phyloP scores from a whole-genome alignment of 2,329 filamentous ascomycete species.

The Tolypocladium nubicola region DNA sequence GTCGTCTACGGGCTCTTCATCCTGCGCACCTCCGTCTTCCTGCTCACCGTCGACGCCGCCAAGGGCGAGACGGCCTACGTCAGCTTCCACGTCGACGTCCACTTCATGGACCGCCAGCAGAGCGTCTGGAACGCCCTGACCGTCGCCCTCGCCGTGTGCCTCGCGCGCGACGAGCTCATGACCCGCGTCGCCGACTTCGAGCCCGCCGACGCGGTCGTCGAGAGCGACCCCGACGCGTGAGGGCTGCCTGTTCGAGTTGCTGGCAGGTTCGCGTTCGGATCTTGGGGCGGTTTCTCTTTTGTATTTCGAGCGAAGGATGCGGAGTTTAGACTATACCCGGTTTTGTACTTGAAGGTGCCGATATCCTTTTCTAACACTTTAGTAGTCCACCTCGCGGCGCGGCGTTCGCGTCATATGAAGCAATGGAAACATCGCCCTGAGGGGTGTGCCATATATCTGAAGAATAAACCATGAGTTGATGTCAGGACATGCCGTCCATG shows the following conservation, averaged over 20 bases:
- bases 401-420: neutral
- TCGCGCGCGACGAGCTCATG: constrained; percentile 29
- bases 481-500: constrained; percentile 9
- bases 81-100: constrained; percentile 30
- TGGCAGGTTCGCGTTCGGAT: neutral
- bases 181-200: constrained; percentile 24
- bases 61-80: constrained; percentile 23
- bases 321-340: neutral
- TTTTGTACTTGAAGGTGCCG: neutral
- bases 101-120: constrained; percentile 27
- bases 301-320: neutral
- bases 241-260: neutral
- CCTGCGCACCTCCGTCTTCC: constrained; percentile 25
- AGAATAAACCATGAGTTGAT: constrained; percentile 13
- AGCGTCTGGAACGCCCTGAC: constrained; percentile 35
- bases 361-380: neutral
- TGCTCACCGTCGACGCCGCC: constrained; percentile 28
- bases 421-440: neutral
- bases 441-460: neutral
- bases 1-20: constrained; percentile 34
- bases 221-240: constrained; percentile 29
- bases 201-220: constrained; percentile 13
- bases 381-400: too few relatives aligned
- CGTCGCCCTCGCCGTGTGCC: constrained; percentile 26
- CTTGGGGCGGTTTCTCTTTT: neutral